Evolutionary conservation across 805 yeast species (phyloP).

Genomic region (Cyberlindnera meyerae): DNA sequence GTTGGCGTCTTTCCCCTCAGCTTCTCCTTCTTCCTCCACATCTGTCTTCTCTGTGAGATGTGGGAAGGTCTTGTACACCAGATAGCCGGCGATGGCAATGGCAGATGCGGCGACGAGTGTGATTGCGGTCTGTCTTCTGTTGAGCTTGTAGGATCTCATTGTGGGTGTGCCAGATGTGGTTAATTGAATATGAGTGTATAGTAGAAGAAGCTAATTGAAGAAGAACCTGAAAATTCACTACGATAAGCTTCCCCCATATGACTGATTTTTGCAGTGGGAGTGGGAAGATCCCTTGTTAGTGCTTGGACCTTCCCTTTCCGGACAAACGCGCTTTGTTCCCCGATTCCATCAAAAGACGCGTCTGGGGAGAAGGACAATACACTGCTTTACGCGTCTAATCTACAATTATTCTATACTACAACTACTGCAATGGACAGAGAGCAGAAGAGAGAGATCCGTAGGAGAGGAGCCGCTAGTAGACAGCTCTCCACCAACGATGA

Average conservation of each 20-base stretch:
- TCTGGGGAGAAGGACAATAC: neutral
- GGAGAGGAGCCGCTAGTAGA: slow-evolving; percentile 17
- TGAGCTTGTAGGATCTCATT: slow-evolving; percentile 10
- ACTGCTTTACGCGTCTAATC: no score
- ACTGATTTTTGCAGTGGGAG: no score
- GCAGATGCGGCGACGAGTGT: slow-evolving; percentile 13
- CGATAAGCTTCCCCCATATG: no score
- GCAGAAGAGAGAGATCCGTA: slow-evolving; percentile 11
- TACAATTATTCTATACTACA: no score
- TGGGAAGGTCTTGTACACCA: slow-evolving; percentile 17
- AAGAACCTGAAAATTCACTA: no score
- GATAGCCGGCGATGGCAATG: slow-evolving; percentile 13
- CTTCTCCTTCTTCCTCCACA: neutral
- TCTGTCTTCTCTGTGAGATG: slow-evolving; percentile 9
- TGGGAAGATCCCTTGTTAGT: no score
- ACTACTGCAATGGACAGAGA: slow-evolving; percentile 17
- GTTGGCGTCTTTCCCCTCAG: slow-evolving; percentile 1
- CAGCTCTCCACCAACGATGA: slow-evolving; percentile 4
- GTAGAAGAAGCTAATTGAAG: no score
- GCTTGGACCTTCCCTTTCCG: no score
- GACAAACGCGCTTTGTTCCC: no score
- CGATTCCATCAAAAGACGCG: no score
- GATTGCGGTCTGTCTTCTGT: slow-evolving; percentile 14
- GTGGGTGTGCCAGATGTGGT: neutral
- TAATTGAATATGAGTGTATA: neutral